Percentiles rank a stretch among this genome's conserved stretches.
phyloP scores from a whole-genome alignment of 2,329 filamentous ascomycete species.

The Cladosporium sp. region DNA sequence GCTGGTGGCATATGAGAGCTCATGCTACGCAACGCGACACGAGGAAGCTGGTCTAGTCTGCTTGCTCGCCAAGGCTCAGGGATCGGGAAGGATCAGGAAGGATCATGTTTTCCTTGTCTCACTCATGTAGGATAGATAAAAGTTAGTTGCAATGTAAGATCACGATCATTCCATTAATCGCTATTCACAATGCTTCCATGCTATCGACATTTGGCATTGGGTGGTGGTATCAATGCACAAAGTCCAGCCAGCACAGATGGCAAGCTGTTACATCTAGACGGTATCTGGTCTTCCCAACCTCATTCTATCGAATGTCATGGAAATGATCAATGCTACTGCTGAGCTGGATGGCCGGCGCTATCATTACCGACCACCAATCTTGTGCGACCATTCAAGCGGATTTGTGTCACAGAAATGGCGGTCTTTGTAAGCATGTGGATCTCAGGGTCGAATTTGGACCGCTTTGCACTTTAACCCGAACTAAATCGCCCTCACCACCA shows the following conservation, averaged over 20 bases:
- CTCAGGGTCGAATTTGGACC: not conserved
- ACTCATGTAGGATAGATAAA: not conserved
- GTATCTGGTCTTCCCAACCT: not conserved
- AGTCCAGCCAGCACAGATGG: not conserved
- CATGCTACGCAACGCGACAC: conserved; percentile 1
- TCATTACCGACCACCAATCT: not conserved
- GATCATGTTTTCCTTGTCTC: not conserved
- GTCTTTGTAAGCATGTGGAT: conserved; percentile 14
- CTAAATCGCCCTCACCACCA: not conserved
- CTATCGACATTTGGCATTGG: not conserved
- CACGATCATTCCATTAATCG: not conserved
- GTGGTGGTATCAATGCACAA: not conserved
- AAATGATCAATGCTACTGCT: not conserved
- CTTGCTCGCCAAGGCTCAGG: not conserved
- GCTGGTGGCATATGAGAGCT: conserved; percentile 3
- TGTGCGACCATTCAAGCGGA: not conserved
- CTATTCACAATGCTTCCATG: not conserved
- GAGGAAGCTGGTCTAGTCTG: conserved; percentile 6
- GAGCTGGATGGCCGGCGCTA: not conserved
- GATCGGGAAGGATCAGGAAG: not conserved
- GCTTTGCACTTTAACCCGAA: not conserved
- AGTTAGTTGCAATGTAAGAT: not conserved
- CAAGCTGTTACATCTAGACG: not conserved
- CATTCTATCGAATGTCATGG: not conserved
- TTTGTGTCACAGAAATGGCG: not conserved